Base-by-base conservation (phyloP, 441 rosid genomes). In the Erodium moschatum region DNA sequence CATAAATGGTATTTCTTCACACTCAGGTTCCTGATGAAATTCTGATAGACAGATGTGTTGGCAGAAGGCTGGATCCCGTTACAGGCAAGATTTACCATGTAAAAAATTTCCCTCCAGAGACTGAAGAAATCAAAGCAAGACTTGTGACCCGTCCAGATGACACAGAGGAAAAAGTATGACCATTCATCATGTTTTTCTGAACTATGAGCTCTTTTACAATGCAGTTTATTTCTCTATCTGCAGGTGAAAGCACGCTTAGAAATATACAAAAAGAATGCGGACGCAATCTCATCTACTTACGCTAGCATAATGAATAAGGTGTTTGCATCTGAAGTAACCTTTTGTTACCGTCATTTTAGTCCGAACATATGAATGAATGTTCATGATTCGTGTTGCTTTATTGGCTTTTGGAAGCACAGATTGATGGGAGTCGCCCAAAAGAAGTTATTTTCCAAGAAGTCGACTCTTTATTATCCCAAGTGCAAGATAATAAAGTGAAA, bases 11-110 rank as follows among this genome's bases (percentile, higher is more conserved):
- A 74, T 76, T 70, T 77, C 71, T 75, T 70, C 75, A 70, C 79
- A 58, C 72, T 77, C 97, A 90, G 97, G 97, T 90, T 86, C 97
- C 95, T 84, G 97, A 89, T 79, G 93, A 87, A 78, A 83, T 81
- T 85, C 88, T 90, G 75, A 85, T 89, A 70, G 85, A 88, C 78
- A 87, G 97, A 93, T 90, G 97, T 74, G 85, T 85, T 77, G 96
- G 97, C 76, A 85, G 97, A 83, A 84, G 87, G 79, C 79, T 89
- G 64, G 97, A 90, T 69, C 96, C 95, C 11, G 70, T 74, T 63
- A 85, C 91, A 6, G 88, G 91, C 72, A 90, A 86, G 84, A 86
- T 90, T 67, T 93, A 90, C 79, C 96, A 89, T 78, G 46, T 86
- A n/a, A 85, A 73, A 77, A 79, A 73, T 75, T 84, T 85, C 70